phyloP scores from a whole-genome alignment of 1,284 basidiomycete species.

The Cryptococcus neoformans region DNA sequence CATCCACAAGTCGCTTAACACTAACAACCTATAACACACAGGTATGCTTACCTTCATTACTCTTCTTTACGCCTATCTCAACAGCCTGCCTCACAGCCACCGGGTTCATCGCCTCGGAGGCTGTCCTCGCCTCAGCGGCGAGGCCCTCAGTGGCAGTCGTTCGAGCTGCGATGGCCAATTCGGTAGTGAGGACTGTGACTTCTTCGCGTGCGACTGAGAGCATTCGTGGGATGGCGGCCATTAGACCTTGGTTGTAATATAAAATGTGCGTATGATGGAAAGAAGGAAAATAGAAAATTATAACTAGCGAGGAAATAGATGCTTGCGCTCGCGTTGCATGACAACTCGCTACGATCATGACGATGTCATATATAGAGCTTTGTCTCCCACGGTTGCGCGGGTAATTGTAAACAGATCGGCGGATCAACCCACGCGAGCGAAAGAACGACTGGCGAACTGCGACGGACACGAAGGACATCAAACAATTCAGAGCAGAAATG shows the following conservation, averaged over 20 bases:
- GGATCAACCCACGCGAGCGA: no score
- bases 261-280: no score
- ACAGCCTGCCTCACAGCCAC: slow-evolving; percentile 33
- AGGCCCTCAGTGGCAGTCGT: slow-evolving; percentile 15
- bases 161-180: slow-evolving; percentile 23
- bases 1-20: background rate
- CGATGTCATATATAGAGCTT: no score
- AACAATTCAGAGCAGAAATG: no score
- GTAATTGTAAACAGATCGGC: no score
- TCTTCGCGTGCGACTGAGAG: slow-evolving; percentile 39
- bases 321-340: no score
- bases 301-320: no score
- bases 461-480: no score
- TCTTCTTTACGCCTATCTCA: slow-evolving; percentile 28
- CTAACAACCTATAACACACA: background rate
- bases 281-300: no score
- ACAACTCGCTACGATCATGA: no score
- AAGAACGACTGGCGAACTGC: no score
- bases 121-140: slow-evolving; percentile 8
- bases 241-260: background rate
- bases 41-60: slow-evolving; percentile 10
- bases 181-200: slow-evolving; percentile 28
- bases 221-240: slow-evolving; percentile 39
- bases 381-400: no score
- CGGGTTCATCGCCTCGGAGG: slow-evolving; percentile 31